phyloP scores from a whole-genome alignment of 768 basidiomycete species.

The Kwoniella shandongensis region DNA sequence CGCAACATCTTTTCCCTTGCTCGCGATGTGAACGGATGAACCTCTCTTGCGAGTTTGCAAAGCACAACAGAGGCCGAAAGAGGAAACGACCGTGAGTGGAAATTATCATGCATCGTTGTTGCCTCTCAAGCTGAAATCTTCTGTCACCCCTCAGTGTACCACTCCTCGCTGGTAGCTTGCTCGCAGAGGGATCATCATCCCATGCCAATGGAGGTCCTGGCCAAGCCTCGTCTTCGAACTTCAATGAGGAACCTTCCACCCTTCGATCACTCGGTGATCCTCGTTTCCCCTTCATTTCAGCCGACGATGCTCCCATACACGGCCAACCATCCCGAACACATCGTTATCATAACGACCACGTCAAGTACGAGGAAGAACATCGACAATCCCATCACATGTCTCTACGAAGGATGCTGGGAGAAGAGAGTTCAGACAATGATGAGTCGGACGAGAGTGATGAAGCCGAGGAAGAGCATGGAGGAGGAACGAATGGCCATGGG shows the following conservation, averaged over 20 bases:
- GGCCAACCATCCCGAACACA: neutral
- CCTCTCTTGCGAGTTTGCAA: conserved; percentile 29
- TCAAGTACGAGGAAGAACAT: conserved; percentile 1
- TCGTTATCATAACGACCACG: conserved; percentile 3
- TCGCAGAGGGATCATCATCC: conserved; percentile 6
- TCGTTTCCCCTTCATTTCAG: conserved; percentile 24
- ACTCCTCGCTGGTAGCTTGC: conserved; percentile 7
- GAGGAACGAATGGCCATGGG: neutral
- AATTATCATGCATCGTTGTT: neutral
- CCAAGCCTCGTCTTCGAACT: neutral
- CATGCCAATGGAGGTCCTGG: neutral
- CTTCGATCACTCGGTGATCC: conserved; percentile 19
- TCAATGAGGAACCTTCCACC: neutral
- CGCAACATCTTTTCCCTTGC: conserved; percentile 26
- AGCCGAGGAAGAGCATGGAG: neutral
- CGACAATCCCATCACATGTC: conserved; percentile 17
- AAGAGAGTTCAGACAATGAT: conserved; percentile 1
- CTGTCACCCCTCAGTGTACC: neutral
- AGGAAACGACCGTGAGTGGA: conserved; percentile 24
- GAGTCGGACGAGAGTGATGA: neutral
- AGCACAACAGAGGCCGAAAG: conserved; percentile 36
- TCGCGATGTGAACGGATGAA: conserved; percentile 27
- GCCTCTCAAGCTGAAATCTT: neutral
- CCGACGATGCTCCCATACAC: conserved; percentile 9
- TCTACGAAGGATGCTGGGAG: conserved; percentile 24